Evolutionary conservation across 768 basidiomycete genomes (phyloP), one percentile per base, ranked within the genome.

Genomic region (Podaxis sp.): DNA sequence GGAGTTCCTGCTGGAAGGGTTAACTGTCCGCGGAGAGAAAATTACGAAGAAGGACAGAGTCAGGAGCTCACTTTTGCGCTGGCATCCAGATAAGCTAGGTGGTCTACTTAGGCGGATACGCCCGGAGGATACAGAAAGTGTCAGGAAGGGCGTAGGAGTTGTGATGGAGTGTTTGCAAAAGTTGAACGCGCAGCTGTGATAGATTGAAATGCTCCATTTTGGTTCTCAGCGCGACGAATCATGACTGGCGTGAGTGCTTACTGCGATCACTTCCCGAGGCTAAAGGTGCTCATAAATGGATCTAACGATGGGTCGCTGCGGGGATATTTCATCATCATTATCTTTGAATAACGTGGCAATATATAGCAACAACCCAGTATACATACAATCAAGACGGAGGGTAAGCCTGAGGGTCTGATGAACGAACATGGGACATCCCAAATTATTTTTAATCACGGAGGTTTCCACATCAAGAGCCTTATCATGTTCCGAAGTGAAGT

Each of bases 41-140:
- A 74, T 73, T 39, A 81, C 81, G 59, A 76, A 69, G 66, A 84
- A 80, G 72, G 85, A 86, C 49, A 75, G 82, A 44, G 73, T 91
- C 5, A 79, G 89, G 38, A 79, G 78, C 53, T 84, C 87, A 0
- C 72, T 92, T 49, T 72, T 91, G 61, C 79, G 86, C 8, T 90
- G 87, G 83, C 88, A 88, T 68, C 87, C 88, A 1, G 87, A 89
- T 70, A 89, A 88, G 74, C 75, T 84, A 66, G 77, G 80, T 3
- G 60, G 65, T 2, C 63, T 87, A 15, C 67, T 86, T n/a, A 64
- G 70, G 15, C 76, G 79, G 39, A 79, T 84, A 7, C 71, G 72
- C 1, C 74, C 76, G 2, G 76, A 78, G n/a, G 83, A 87, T 61
- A 60, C 72, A 64, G 77, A 80, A 19, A 72, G 68, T 4, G 82